Evolutionary conservation across 495 filamentous ascomycete genomes (phyloP).

Genomic region (Hypoxylon crocopeplum): DNA sequence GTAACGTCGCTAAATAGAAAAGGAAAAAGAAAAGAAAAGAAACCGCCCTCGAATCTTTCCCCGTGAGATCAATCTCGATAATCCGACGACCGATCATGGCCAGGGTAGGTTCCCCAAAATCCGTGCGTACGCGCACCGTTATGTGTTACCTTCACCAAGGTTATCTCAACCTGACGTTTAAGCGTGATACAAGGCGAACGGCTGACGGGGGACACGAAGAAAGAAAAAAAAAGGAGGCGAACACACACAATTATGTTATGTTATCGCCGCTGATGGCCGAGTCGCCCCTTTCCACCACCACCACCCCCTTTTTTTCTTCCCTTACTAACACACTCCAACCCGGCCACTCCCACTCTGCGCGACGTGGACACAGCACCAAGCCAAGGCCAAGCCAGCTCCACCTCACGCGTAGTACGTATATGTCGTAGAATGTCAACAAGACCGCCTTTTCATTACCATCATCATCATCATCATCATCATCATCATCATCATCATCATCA

Average conservation of each 20-base stretch:
- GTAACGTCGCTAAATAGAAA: slow-evolving; percentile 33
- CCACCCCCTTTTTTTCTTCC: background rate
- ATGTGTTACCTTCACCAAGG: no score
- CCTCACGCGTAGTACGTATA: slow-evolving; percentile 8
- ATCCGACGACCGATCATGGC: slow-evolving; percentile 1
- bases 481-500: no score
- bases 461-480: no score
- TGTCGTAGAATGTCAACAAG: slow-evolving; percentile 6
- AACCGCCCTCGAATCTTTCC: slow-evolving; percentile 16
- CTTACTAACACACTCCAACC: background rate
- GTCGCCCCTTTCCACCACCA: background rate
- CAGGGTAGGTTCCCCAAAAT: no score
- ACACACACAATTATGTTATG: no score
- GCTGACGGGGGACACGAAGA: slow-evolving; percentile 1
- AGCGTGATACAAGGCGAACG: slow-evolving; percentile 15
- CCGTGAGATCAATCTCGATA: slow-evolving; percentile 2
- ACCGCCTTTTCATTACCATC: background rate
- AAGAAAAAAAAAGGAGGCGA: slow-evolving; percentile 5
- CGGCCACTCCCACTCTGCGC: background rate
- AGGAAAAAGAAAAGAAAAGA: no score
- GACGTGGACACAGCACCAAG: slow-evolving; percentile 20
- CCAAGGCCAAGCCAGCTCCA: background rate
- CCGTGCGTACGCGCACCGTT: no score
- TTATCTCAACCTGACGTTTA: no score
- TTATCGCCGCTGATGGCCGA: slow-evolving; percentile 14